Percentiles rank a stretch among this genome's conserved stretches.
Conservation (phyloP, 176 grass and related monocot species). For the Aegilops tauschii region DNA sequence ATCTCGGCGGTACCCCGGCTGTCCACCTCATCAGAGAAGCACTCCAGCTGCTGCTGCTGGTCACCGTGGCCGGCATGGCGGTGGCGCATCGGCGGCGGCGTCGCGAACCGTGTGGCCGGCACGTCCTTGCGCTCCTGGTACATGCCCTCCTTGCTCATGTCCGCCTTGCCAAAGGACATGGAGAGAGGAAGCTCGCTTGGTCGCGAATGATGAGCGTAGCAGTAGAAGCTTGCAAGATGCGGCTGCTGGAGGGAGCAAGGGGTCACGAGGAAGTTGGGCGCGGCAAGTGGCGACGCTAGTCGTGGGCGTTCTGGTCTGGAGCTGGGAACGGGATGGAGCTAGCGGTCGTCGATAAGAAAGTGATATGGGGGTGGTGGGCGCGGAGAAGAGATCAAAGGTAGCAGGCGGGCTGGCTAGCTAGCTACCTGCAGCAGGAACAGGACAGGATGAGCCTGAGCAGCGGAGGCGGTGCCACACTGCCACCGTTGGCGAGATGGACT, state of each 20-base stretch:
- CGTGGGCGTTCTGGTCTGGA: slow-evolving; percentile 8
- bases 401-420: not conserved
- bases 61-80: not conserved
- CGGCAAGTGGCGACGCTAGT: slow-evolving; percentile 10
- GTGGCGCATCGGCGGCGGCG: slow-evolving; percentile 26
- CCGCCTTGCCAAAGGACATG: slow-evolving; percentile 47
- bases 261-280: not conserved
- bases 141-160: slow-evolving; percentile 54
- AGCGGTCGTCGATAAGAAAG: slow-evolving; percentile 30
- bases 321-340: slow-evolving; percentile 8
- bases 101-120: slow-evolving; percentile 20
- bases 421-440: not conserved
- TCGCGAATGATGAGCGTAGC: not conserved
- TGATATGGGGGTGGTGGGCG: slow-evolving; percentile 14
- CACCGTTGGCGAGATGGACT: slow-evolving; percentile 8
- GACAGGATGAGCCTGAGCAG: slow-evolving; percentile 28
- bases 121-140: slow-evolving; percentile 57
- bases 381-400: slow-evolving; percentile 1
- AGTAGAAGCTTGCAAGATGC: not conserved
- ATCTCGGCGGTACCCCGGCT: slow-evolving; percentile 46
- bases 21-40: slow-evolving; percentile 78
- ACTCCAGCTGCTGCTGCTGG: slow-evolving; percentile 44
- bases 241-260: not conserved
- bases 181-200: not conserved
- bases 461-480: slow-evolving; percentile 23